A percentile compares a stretch with the other conserved stretches of the same genome.
These are phyloP conservation scores for Rhizopogon salebrosus DNA, from an alignment of 768 basidiomycete species.

Conservation along the genomic window DNA sequence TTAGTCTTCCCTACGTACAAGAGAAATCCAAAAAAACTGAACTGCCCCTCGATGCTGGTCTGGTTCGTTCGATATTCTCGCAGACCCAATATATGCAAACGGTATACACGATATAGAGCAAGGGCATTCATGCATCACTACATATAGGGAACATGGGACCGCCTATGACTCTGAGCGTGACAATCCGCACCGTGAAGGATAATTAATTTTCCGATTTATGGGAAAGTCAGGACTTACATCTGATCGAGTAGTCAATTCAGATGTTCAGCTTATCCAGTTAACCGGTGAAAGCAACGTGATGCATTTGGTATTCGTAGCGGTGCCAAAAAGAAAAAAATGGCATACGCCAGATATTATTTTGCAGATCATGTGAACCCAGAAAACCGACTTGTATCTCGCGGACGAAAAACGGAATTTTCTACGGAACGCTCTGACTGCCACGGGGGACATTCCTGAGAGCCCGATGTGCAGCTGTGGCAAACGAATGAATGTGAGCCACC, in stretches of 20 bases:
- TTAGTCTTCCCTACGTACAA: no score
- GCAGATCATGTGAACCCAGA: not conserved
- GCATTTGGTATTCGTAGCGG: not conserved
- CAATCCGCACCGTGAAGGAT: no score
- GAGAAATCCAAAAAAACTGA: no score
- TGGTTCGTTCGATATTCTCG: no score
- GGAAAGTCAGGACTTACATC: no score
- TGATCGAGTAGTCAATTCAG: not conserved
- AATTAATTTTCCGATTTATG: no score
- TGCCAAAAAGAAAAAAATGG: not conserved
- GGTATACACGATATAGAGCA: no score
- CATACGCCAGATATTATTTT: not conserved
- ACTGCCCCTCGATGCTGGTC: no score
- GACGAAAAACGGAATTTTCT: not conserved
- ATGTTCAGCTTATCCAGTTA: not conserved
- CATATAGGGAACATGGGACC: no score
- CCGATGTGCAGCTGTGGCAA: constrained; percentile 20
- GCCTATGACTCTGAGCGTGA: no score
- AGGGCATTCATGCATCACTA: no score
- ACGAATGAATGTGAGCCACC: constrained; percentile 27
- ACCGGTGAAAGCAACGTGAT: not conserved
- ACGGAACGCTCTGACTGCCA: constrained; percentile 17
- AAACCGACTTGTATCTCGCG: not conserved
- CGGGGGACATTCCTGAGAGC: constrained; percentile 12
- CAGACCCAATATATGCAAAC: no score